phyloP scores from a whole-genome alignment of 202 grass and related monocot species.

The Zoysia matrella region DNA sequence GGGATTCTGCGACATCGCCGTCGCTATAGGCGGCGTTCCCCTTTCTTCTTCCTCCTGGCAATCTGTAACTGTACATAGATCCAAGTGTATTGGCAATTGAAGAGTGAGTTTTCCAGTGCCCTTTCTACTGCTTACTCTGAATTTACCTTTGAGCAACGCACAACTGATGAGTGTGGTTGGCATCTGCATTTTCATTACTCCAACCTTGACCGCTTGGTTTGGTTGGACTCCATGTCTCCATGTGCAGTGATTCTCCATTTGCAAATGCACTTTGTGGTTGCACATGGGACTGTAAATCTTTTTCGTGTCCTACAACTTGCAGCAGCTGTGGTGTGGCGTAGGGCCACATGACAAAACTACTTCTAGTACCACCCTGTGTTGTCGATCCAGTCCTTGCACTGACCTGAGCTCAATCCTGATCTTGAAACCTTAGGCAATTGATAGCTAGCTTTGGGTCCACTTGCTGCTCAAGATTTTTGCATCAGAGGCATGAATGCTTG shows the following conservation, averaged over 20 bases:
- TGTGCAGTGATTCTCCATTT: conserved; percentile 83
- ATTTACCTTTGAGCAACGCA: conserved; percentile 18
- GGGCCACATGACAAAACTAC: conserved; percentile 37
- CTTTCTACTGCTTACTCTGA: conserved; percentile 31
- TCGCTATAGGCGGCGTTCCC: conserved; percentile 17
- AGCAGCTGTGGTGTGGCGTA: conserved; percentile 36
- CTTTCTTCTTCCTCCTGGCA: conserved; percentile 42
- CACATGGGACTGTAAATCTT: conserved; percentile 77
- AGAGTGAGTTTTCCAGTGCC: conserved; percentile 33
- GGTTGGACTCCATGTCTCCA: conserved; percentile 33
- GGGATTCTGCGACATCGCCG: conserved; percentile 21
- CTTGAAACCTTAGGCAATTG: too few relatives aligned
- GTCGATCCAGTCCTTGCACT: conserved; percentile 20
- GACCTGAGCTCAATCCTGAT: too few relatives aligned
- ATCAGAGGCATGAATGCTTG: too few relatives aligned
- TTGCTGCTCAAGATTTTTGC: too few relatives aligned
- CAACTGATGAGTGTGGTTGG: conserved; percentile 13
- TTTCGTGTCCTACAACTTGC: conserved; percentile 48
- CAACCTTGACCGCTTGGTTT: conserved; percentile 48
- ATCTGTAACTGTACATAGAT: conserved; percentile 72
- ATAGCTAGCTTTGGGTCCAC: too few relatives aligned
- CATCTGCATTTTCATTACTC: conserved; percentile 40
- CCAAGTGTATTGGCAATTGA: conserved; percentile 57
- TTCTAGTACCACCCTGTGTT: conserved; percentile 21
- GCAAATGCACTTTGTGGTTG: conserved; percentile 58